Conservation (phyloP, 2,329 filamentous ascomycete genomes). For the Talaromyces sp. region DNA sequence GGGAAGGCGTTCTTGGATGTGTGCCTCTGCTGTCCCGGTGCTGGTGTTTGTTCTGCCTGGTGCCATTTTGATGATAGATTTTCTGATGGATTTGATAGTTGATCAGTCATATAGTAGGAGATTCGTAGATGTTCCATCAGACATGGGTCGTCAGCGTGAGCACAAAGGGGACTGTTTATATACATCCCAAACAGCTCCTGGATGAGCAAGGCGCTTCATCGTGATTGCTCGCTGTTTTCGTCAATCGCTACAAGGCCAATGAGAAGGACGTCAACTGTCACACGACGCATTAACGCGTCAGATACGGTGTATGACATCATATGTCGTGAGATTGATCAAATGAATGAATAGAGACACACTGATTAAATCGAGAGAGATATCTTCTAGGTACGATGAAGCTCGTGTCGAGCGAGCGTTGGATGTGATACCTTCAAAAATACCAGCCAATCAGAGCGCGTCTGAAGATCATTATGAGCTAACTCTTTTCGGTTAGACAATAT, state of each 20-base stretch:
- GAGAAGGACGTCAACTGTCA: background rate
- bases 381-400: background rate
- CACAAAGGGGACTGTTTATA: background rate
- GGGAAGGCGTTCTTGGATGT: conserved; percentile 33
- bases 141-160: too few relatives aligned
- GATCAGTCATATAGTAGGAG: background rate
- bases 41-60: background rate
- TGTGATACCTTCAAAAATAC: too few relatives aligned
- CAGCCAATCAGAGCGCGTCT: background rate
- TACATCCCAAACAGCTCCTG: background rate
- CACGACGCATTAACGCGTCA: background rate
- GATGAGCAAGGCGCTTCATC: background rate
- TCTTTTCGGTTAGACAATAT: too few relatives aligned
- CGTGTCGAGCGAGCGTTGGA: background rate
- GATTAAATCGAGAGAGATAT: background rate
- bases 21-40: conserved; percentile 4
- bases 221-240: background rate
- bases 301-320: background rate
- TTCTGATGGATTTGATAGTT: background rate
- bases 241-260: background rate
- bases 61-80: background rate
- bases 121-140: background rate
- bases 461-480: background rate
- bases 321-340: background rate
- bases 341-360: background rate